phyloP scores from a whole-genome alignment of 2,329 filamentous ascomycete species.

The Neonectria coccinea region DNA sequence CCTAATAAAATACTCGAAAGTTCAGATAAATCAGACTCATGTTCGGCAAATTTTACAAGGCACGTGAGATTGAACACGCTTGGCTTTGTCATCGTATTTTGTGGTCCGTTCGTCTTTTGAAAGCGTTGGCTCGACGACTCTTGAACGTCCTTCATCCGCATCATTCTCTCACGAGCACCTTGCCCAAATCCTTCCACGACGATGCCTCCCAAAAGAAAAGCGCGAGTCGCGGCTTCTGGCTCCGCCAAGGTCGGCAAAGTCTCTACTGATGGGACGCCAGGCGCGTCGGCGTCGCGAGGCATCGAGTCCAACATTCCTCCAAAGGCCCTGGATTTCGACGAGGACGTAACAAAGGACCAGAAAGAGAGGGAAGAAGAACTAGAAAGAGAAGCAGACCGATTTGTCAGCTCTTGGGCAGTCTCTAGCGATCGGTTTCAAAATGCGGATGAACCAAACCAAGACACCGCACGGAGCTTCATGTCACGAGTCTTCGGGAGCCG shows the following conservation, averaged over 20 bases:
- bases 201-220: slow-evolving; percentile 21
- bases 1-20: too few relatives aligned
- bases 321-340: slow-evolving; percentile 5
- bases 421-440: slow-evolving; percentile 6
- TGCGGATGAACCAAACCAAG: too few relatives aligned
- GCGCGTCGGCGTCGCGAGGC: background rate
- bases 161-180: too few relatives aligned
- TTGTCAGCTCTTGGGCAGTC: slow-evolving; percentile 23
- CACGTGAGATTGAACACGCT: too few relatives aligned
- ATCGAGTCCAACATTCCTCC: background rate
- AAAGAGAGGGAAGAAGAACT: slow-evolving; percentile 13
- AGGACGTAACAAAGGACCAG: slow-evolving; percentile 15
- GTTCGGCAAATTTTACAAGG: too few relatives aligned
- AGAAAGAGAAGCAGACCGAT: slow-evolving; percentile 11
- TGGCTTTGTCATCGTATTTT: too few relatives aligned
- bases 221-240: background rate
- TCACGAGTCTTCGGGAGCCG: slow-evolving; percentile 20
- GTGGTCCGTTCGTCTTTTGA: too few relatives aligned
- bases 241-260: slow-evolving; percentile 7
- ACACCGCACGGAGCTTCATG: background rate
- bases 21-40: too few relatives aligned
- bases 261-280: background rate
- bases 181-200: too few relatives aligned
- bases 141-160: too few relatives aligned
- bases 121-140: too few relatives aligned